Evolutionary conservation across 2,329 filamentous ascomycete species (phyloP).

Genomic region (Exserohilum turcica): DNA sequence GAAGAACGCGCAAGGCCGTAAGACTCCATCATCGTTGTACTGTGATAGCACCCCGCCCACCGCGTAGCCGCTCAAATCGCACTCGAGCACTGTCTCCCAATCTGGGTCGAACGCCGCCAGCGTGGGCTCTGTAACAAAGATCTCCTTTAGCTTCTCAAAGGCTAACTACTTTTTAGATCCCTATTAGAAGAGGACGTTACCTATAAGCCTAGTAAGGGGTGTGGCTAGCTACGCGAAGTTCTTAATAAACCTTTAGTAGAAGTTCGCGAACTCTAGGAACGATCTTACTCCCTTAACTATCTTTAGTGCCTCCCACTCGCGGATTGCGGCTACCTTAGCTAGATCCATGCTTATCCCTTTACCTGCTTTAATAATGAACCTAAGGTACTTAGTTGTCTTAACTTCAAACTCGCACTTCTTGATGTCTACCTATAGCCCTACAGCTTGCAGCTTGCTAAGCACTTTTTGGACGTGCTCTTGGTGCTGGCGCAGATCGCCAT

Average conservation of each 20-base stretch:
- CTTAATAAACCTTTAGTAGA: constrained; percentile 35
- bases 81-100: constrained; percentile 22
- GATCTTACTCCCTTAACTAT: too few species aligned
- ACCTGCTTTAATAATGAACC: too few species aligned
- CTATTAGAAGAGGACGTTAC: too few species aligned
- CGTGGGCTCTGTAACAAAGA: too few species aligned
- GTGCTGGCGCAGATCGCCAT: neutral
- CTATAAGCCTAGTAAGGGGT: constrained; percentile 8
- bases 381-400: constrained; percentile 9
- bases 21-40: constrained; percentile 5
- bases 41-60: constrained; percentile 14
- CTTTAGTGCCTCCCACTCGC: too few species aligned
- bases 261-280: too few species aligned
- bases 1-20: too few species aligned
- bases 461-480: constrained; percentile 1
- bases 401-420: constrained; percentile 14
- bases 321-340: too few species aligned
- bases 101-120: too few species aligned
- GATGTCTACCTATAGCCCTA: constrained; percentile 1
- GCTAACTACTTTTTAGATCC: too few species aligned
- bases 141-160: too few species aligned
- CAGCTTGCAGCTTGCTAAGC: neutral
- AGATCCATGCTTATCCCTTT: too few species aligned
- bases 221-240: constrained; percentile 8
- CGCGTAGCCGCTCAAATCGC: constrained; percentile 24